A percentile compares a stretch with the other conserved stretches of the same genome.
These are phyloP conservation scores for Orbilia javanica DNA, from an alignment of 2,329 filamentous ascomycete species.

Conservation along the genomic window DNA sequence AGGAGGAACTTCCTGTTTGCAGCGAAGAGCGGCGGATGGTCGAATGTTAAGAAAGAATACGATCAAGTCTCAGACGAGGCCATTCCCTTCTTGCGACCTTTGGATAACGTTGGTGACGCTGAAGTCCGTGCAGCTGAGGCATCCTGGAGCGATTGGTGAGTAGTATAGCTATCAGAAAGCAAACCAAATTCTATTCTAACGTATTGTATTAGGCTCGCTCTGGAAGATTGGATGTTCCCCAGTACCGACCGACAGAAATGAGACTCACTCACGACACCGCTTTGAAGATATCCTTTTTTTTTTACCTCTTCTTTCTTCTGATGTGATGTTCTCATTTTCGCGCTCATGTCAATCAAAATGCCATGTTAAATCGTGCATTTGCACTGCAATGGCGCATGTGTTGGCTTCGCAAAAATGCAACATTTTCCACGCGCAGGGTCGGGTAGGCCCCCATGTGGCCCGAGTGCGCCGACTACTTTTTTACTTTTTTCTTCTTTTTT, in stretches of 20 bases:
- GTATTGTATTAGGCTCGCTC: conserved; percentile 36
- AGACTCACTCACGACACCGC: conserved; percentile 1
- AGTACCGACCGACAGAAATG: conserved; percentile 41
- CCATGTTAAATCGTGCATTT: not conserved
- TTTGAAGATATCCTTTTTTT: too few species aligned
- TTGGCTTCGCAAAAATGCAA: conserved; percentile 54
- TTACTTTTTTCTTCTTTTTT: conserved; percentile 8
- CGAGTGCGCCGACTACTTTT: conserved; percentile 30
- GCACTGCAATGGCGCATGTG: conserved; percentile 9
- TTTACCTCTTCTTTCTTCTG: not conserved
- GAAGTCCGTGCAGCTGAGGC: conserved; percentile 87
- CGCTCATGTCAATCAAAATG: not conserved
- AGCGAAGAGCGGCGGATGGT: conserved; percentile 83
- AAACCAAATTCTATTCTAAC: conserved; percentile 13
- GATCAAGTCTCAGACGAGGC: conserved; percentile 86
- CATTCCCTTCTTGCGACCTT: conserved; percentile 85
- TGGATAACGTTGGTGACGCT: conserved; percentile 80
- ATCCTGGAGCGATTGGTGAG: conserved; percentile 86
- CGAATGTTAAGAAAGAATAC: conserved; percentile 88
- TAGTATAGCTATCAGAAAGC: not conserved
- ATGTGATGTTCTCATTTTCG: conserved; percentile 10
- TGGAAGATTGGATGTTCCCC: conserved; percentile 58
- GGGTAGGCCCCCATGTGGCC: conserved; percentile 22
- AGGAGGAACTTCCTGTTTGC: conserved; percentile 94
- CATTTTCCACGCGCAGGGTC: conserved; percentile 4